phyloP scores from a whole-genome alignment of 2,329 filamentous ascomycete species.

The Penicillium sp. region DNA sequence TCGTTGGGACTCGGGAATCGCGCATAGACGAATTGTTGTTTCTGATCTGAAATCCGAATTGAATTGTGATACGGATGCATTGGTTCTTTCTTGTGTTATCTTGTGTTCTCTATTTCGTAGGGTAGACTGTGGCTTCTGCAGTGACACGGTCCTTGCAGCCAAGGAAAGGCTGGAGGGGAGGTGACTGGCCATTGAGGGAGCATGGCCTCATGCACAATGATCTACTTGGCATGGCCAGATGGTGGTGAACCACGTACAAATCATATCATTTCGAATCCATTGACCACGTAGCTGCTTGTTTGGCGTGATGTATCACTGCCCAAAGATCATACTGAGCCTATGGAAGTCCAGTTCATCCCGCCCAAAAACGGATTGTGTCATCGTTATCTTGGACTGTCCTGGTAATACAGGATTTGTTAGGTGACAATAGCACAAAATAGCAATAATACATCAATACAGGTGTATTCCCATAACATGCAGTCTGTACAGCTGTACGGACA shows the following conservation, averaged over 20 bases:
- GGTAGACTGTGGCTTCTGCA: neutral
- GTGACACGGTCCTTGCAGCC: neutral
- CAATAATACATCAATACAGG: neutral
- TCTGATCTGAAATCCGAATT: neutral
- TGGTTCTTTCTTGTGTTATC: neutral
- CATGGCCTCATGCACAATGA: neutral
- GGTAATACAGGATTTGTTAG: neutral
- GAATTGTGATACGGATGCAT: neutral
- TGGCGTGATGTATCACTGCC: neutral
- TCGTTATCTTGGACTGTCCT: neutral
- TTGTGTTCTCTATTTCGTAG: neutral
- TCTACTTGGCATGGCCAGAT: neutral
- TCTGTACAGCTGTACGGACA: neutral
- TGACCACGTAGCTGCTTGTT: neutral
- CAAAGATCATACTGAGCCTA: neutral
- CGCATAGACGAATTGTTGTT: slow-evolving; percentile 12
- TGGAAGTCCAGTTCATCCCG: neutral
- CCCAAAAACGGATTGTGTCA: neutral
- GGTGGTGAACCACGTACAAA: neutral
- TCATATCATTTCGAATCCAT: neutral
- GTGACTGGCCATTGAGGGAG: neutral
- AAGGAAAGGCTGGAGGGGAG: neutral
- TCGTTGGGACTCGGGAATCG: slow-evolving; percentile 12
- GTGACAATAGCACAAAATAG: neutral
- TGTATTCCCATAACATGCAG: neutral